phyloP scores from a whole-genome alignment of 1,139 yeast species.

The Pichia sp. region DNA sequence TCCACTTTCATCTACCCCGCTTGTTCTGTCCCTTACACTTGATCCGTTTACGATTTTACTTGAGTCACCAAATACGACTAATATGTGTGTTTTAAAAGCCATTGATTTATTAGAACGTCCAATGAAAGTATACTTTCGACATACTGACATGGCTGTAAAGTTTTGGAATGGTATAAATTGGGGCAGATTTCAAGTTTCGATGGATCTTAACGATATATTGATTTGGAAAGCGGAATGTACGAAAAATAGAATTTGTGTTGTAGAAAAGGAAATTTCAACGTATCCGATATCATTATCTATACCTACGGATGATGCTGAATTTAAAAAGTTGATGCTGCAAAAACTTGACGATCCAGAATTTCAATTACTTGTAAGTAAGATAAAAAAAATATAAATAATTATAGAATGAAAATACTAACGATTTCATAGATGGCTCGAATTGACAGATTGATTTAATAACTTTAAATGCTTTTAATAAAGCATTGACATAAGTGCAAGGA shows the following conservation, averaged over 20 bases:
- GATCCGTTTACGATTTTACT: too few relatives aligned
- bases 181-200: slow-evolving; percentile 3
- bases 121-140: not conserved
- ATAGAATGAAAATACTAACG: not conserved
- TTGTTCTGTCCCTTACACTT: too few relatives aligned
- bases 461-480: too few relatives aligned
- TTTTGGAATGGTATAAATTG: not conserved
- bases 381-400: not conserved
- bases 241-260: too few relatives aligned
- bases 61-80: too few relatives aligned
- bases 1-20: too few relatives aligned
- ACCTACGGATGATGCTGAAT: not conserved
- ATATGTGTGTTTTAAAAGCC: not conserved
- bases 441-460: not conserved
- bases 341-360: slow-evolving; percentile 17
- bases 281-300: too few relatives aligned
- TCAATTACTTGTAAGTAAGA: slow-evolving; percentile 11
- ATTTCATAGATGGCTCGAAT: not conserved
- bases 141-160: not conserved
- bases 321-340: slow-evolving; percentile 1
- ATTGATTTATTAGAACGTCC: not conserved
- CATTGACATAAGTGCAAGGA: not conserved
- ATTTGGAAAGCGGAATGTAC: too few relatives aligned
- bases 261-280: too few relatives aligned
- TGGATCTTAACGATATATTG: too few relatives aligned